Percentiles rank a stretch among this genome's conserved stretches.
phyloP scores from a whole-genome alignment of 75 land plant genomes.

The Pseudotsuga menziesii region DNA sequence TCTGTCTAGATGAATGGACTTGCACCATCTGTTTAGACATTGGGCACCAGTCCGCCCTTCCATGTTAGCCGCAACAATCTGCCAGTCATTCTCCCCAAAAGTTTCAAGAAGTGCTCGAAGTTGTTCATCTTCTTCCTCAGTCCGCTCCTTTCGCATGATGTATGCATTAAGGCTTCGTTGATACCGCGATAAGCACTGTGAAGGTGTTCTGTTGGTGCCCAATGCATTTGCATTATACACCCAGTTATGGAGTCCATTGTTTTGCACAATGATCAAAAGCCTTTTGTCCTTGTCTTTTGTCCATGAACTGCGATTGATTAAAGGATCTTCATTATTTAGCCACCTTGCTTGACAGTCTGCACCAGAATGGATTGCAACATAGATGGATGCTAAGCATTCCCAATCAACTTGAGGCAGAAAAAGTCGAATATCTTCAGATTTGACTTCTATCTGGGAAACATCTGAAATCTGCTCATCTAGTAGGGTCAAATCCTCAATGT shows the following conservation, averaged over 20 bases:
- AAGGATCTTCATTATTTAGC: constrained; percentile 78
- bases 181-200: constrained; percentile 83
- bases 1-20: constrained; percentile 59
- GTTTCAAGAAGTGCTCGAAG: constrained; percentile 64
- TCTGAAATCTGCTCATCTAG: constrained; percentile 38
- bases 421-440: constrained; percentile 55
- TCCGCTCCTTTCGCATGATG: constrained; percentile 81
- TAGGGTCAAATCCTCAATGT: constrained; percentile 24
- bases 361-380: constrained; percentile 55
- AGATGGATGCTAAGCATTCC: constrained; percentile 70
- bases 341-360: constrained; percentile 87
- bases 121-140: constrained; percentile 78
- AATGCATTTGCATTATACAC: constrained; percentile 56
- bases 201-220: constrained; percentile 74
- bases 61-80: constrained; percentile 64
- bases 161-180: constrained; percentile 93
- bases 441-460: constrained; percentile 38
- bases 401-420: constrained; percentile 66
- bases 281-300: constrained; percentile 69
- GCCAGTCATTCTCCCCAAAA: constrained; percentile 90
- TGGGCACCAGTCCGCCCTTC: constrained; percentile 84
- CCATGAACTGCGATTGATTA: constrained; percentile 69
- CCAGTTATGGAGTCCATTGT: constrained; percentile 64
- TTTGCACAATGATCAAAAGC: constrained; percentile 56
- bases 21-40: constrained; percentile 83